Evolutionary conservation across 1,139 yeast species (phyloP), one percentile per base, ranked within the genome.

Genomic region (Kazachstania sp.): DNA sequence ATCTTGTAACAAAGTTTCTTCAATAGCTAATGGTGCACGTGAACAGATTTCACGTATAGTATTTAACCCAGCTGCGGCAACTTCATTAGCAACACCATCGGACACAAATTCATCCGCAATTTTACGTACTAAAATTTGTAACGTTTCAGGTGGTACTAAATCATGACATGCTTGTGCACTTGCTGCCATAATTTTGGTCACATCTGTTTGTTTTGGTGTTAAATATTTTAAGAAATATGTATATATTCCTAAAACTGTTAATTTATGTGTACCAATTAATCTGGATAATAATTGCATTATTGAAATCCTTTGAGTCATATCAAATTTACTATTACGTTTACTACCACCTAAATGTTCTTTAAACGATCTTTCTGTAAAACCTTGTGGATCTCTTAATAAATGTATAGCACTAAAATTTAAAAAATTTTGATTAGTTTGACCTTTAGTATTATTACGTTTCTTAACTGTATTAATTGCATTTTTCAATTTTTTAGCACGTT

Each of bases 21-120:
- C 97, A 57, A 92, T 87, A 34, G 97, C 95, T 53, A 92, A 73
- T 16, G 98, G 97, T 9, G 95, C 94, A 71, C 98, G 82, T 1
- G 95, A 70, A 53, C 92, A 75, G 51, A 92, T 86, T 68, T 92
- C 98, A 56, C 97, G 75, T 51, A 92, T 90, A 5, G 97, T 86
- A 66, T 92, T 92, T 54, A 92, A 74, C 60, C 99, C 99, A 3
- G 97, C 97, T 44, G 97, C 88, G 12, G 97, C 97, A 48, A 90
- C 98, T 68, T 92, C 97, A 23, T 95, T 83, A 11, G 97, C 88
- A 37, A 92, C 98, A 72, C 98, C 98, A 63, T 92, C 97, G 58
- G 95, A 86, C 41, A 92, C 97, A 61, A 92, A 92, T 68, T 94
- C 98, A 68, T 92, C 95, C 2, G 98, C 97, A 58, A 92, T 82